phyloP scores from a whole-genome alignment of 441 rosid species.

The Theobroma grandiflorum region DNA sequence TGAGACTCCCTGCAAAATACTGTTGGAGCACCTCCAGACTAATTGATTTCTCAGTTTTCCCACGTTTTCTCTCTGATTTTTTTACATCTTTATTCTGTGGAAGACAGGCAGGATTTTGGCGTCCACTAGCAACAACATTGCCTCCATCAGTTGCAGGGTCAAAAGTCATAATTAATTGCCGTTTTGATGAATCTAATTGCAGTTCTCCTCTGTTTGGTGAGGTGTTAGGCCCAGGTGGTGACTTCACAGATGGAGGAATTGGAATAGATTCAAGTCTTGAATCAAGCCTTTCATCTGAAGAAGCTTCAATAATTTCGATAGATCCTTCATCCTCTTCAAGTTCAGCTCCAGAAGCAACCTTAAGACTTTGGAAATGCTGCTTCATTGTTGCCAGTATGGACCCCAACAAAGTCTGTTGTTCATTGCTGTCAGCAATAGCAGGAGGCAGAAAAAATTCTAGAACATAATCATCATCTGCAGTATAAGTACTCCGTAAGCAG shows the following conservation, averaged over 20 bases:
- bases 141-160: slow-evolving; percentile 43
- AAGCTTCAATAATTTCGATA: slow-evolving; percentile 71
- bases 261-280: slow-evolving; percentile 53
- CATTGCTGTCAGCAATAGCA: slow-evolving; percentile 40
- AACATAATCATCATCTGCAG: slow-evolving; percentile 84
- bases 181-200: slow-evolving; percentile 45
- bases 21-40: slow-evolving; percentile 91
- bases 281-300: slow-evolving; percentile 51
- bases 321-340: slow-evolving; percentile 58
- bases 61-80: slow-evolving; percentile 74
- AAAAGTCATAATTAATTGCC: slow-evolving; percentile 40
- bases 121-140: slow-evolving; percentile 37
- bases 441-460: slow-evolving; percentile 89
- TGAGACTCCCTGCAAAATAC: slow-evolving; percentile 89
- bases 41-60: slow-evolving; percentile 89
- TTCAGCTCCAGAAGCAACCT: slow-evolving; percentile 74
- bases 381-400: slow-evolving; percentile 79
- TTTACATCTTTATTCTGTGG: slow-evolving; percentile 48
- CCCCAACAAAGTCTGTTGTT: slow-evolving; percentile 66
- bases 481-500: slow-evolving; percentile 74
- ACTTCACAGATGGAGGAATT: slow-evolving; percentile 39
- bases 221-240: slow-evolving; percentile 38
- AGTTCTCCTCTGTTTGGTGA: slow-evolving; percentile 38
- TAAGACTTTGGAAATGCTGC: slow-evolving; percentile 78
- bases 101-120: slow-evolving; percentile 32